Percentiles rank a stretch among this genome's conserved stretches.
phyloP scores from a whole-genome alignment of 768 basidiomycete genomes.

The Xerocomellus dryophilus region DNA sequence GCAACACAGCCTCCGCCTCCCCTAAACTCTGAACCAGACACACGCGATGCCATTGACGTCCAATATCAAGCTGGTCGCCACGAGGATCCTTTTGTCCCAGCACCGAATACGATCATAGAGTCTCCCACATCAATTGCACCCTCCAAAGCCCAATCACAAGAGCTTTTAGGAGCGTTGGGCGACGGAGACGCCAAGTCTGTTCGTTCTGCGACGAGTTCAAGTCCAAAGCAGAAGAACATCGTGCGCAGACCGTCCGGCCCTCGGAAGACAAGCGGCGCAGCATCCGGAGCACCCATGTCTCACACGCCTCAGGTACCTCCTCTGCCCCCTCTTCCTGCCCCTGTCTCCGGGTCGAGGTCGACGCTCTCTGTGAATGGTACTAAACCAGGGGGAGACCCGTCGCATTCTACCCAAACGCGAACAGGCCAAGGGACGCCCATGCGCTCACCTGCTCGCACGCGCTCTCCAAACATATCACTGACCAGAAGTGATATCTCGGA shows the following conservation, averaged over 20 bases:
- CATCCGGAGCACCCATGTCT: conserved; percentile 65
- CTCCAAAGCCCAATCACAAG: conserved; percentile 18
- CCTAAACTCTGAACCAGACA: conserved; percentile 22
- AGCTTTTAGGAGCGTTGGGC: conserved; percentile 9
- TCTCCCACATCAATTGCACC: conserved; percentile 17
- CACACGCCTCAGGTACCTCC: conserved; percentile 50
- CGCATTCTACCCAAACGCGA: conserved; percentile 1
- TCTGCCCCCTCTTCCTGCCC: conserved; percentile 17
- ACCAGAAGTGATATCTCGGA: conserved; percentile 29
- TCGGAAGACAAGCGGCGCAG: conserved; percentile 52
- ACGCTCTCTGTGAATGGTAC: conserved; percentile 15
- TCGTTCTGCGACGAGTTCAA: conserved; percentile 25
- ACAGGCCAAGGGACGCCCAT: not conserved
- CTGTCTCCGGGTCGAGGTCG: conserved; percentile 17
- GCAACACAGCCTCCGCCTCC: conserved; percentile 30
- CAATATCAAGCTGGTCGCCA: conserved; percentile 15
- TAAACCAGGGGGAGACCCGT: conserved; percentile 6
- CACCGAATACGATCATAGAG: conserved; percentile 15
- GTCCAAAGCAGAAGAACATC: conserved; percentile 23
- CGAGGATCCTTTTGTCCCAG: conserved; percentile 15
- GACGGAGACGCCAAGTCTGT: conserved; percentile 29
- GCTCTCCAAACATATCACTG: conserved; percentile 20
- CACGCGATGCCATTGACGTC: conserved; percentile 10
- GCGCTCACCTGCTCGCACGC: conserved; percentile 10
- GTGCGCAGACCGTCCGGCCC: conserved; percentile 14